These are phyloP conservation scores for Aureoboletus auriporus DNA, from an alignment of 768 basidiomycete genomes.

Conservation along the genomic window DNA sequence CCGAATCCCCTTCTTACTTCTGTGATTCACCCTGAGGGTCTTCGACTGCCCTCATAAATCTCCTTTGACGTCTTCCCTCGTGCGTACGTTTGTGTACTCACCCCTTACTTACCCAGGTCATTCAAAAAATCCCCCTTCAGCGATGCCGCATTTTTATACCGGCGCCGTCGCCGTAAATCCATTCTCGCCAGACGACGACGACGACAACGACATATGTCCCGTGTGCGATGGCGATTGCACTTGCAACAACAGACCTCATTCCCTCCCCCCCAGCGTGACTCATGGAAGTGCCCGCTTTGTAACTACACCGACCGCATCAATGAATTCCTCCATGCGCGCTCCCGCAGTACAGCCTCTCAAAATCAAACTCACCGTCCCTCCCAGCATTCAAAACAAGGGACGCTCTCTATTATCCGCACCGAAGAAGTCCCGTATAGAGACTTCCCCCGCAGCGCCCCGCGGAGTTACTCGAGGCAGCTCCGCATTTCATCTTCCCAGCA, in stretches of 20 bases:
- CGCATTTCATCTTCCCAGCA: slow-evolving; percentile 5
- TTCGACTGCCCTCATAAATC: slow-evolving; percentile 20
- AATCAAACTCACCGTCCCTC: slow-evolving; percentile 69
- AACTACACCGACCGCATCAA: slow-evolving; percentile 36
- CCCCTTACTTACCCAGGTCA: slow-evolving; percentile 28
- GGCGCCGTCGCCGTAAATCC: slow-evolving; percentile 43
- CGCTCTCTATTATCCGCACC: slow-evolving; percentile 21
- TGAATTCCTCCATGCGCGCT: slow-evolving; percentile 29
- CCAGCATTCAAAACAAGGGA: slow-evolving; percentile 47
- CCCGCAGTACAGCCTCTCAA: slow-evolving; percentile 44
- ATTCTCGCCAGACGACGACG: slow-evolving; percentile 52
- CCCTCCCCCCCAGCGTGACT: slow-evolving; percentile 27
- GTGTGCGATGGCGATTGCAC: slow-evolving; percentile 91
- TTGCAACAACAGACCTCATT: slow-evolving; percentile 49
- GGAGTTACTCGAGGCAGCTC: slow-evolving; percentile 32
- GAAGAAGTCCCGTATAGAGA: slow-evolving; percentile 27
- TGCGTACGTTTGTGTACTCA: slow-evolving; percentile 25
- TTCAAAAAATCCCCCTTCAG: slow-evolving; percentile 50
- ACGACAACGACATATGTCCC: slow-evolving; percentile 84
- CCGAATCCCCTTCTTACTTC: slow-evolving; percentile 18
- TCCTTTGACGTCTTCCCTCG: slow-evolving; percentile 20
- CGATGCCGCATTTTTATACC: slow-evolving; percentile 70
- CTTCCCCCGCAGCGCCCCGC: slow-evolving; percentile 34
- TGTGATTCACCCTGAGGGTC: slow-evolving; percentile 18
- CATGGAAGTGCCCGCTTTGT: slow-evolving; percentile 37